These are phyloP conservation scores for Centrapalus pauciflorus DNA, from an alignment of 129 eudicot species.

Conservation along the genomic window DNA sequence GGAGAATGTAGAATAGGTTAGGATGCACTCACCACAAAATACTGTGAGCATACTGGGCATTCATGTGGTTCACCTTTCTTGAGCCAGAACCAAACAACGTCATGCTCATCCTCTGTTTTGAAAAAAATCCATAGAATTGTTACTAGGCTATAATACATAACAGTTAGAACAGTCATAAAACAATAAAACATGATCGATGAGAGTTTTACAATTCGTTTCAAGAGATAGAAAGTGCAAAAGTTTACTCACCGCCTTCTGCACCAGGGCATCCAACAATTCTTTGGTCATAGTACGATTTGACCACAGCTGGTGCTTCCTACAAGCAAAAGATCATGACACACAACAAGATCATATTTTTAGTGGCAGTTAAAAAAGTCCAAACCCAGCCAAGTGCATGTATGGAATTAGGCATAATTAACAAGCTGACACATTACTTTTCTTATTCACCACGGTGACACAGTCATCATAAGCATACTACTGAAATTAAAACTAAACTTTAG, in stretches of 20 bases:
- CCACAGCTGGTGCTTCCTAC: conserved; percentile 61
- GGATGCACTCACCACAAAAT: conserved; percentile 48
- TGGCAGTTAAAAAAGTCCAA: neutral
- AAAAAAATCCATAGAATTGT: neutral
- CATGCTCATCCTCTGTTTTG: conserved; percentile 74
- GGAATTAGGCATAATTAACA: too few species aligned
- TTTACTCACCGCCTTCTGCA: conserved; percentile 58
- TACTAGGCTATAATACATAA: neutral
- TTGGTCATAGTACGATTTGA: conserved; percentile 49
- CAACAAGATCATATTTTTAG: neutral
- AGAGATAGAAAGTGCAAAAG: too few species aligned
- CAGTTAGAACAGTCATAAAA: neutral
- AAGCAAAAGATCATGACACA: conserved; percentile 2
- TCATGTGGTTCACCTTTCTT: conserved; percentile 76
- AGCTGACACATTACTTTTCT: too few species aligned
- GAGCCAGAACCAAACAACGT: conserved; percentile 88
- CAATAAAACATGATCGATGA: neutral
- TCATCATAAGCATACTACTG: too few species aligned
- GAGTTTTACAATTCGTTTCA: neutral
- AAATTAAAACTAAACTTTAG: neutral
- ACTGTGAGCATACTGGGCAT: conserved; percentile 71
- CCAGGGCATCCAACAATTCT: conserved; percentile 86
- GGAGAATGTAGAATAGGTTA: neutral
- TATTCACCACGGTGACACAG: too few species aligned
- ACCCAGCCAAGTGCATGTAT: too few species aligned